Evolutionary conservation across 139 green algal species (phyloP), one percentile per base, ranked within the genome.

Genomic region (Chlamydomonas eustigma): DNA sequence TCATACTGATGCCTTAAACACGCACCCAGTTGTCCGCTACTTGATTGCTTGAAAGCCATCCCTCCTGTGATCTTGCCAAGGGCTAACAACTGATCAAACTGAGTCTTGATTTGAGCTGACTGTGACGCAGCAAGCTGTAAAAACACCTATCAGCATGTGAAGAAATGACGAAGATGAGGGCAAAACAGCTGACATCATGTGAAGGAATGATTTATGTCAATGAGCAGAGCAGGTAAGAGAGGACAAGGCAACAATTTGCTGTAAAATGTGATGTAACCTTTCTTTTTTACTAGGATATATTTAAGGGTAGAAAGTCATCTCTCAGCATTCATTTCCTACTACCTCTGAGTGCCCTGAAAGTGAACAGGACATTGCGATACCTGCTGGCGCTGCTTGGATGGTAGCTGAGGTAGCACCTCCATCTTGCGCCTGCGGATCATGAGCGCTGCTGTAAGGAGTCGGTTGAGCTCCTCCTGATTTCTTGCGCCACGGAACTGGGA

Each of bases 351-450:
- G 22, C 22, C 18, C 18, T 63, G 22, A 18, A 63, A 22, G 50
- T 63, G 18, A 63, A 63, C 50, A 63, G 24, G 3, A 32, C 2
- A n/a, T n/a, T n/a, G n/a, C n/a, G 58, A 4, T 44, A 96, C 88
- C 86, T 97, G 90, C 73, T 96, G 86, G 6, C 95, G 79, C 4
- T 82, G 78, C 80, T 98, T 98, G 38, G 85, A 67, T 3, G 95
- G 95, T 72, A 98, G 88, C 81, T 98, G 84, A 34, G 84, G 88
- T 2, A 97, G 86, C 70, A 99, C 95, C 6, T 97, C 91, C 2
- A 78, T 63, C 86, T 99, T 99, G n/a, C 86, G 84, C 31, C 95
- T 86, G 0, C 95, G 83, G 12, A 98, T 84, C 95, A 99, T 98
- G 32, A 97, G 64, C 5, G 81, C 88, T 31, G 25, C 63, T 1